Base-by-base conservation (phyloP, 768 basidiomycete genomes). In the Suillus spraguei region DNA sequence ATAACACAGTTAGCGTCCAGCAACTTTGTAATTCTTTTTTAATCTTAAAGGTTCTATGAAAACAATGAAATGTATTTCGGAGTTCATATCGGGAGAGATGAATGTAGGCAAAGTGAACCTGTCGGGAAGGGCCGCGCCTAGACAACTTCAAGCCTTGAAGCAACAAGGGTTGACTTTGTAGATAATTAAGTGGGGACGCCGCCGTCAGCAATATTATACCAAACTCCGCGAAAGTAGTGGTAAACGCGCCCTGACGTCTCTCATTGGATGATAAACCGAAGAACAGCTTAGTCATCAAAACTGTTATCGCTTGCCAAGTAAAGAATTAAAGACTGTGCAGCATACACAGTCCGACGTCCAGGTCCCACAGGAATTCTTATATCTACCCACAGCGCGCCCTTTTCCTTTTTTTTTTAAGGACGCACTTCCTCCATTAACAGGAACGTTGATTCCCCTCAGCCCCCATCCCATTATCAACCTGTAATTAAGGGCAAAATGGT, bases 401-500 rank as follows among this genome's bases (percentile, higher is more conserved):
- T 39, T 41, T 14, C 1, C 24, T n/a, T 38, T 28, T 33, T 49
- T 49, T 55, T 61, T n/a, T 47, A 22, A 53, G 20, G 62, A 62
- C 63, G 7, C 63, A 55, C 59, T 63, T 64, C 62, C 16, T 44
- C 41, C 41, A 46, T 42, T n/a, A n/a, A 2, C 14, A 42, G 28
- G 10, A 16, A 28, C 47, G 6, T 10, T 14, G 17, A 35, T 47
- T 59, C 49, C 36, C 56, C 44, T 24, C 56, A 65, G 50, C 46
- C 39, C 24, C 20, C 56, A 16, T 24, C 52, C 17, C 14, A 49
- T 22, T 5, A 39, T 7, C n/a, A 35, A 10, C 54, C 22, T 38
- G 41, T 8, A 52, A 52, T 28, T 32, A 49, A 22, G 36, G 36
- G 59, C n/a, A 68, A 64, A 58, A 81, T 80, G 80, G 80, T 80